Percentiles rank a stretch among this genome's conserved stretches.
Evolutionary conservation across 1,284 basidiomycete species (phyloP).

Genomic region (Sanghuangporus sanghuang): DNA sequence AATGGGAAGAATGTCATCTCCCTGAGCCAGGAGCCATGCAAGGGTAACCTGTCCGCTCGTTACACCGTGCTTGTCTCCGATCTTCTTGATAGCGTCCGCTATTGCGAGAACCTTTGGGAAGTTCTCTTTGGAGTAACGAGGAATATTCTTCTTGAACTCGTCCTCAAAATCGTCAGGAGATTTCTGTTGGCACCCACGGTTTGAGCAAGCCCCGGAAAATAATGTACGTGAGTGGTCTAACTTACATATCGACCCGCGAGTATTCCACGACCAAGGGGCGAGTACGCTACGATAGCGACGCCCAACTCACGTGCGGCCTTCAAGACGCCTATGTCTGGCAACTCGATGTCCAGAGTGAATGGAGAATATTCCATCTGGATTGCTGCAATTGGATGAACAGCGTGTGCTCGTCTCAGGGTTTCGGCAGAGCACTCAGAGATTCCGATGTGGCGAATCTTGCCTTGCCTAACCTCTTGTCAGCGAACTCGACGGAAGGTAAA

Average conservation of each 20-base stretch:
- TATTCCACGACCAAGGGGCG: constrained; percentile 57
- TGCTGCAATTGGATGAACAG: constrained; percentile 54
- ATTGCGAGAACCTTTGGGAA: constrained; percentile 54
- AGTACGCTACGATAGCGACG: constrained; percentile 52
- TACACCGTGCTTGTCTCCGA: constrained; percentile 41
- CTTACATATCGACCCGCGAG: constrained; percentile 50
- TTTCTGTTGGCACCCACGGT: constrained; percentile 27
- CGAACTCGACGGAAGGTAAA: not conserved
- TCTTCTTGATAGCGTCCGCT: constrained; percentile 37
- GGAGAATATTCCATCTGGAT: constrained; percentile 64
- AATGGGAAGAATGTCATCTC: constrained; percentile 47
- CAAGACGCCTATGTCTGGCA: constrained; percentile 40
- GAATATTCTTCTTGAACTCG: constrained; percentile 35
- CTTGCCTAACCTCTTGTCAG: constrained; percentile 32
- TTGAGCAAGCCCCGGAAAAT: not conserved
- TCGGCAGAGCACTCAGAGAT: constrained; percentile 54
- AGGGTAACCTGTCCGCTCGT: constrained; percentile 53
- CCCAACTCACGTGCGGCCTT: constrained; percentile 49
- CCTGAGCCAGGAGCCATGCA: constrained; percentile 59
- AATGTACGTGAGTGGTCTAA: not conserved
- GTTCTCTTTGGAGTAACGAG: constrained; percentile 38
- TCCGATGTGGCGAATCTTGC: constrained; percentile 59
- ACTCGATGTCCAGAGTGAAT: constrained; percentile 50
- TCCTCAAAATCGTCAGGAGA: constrained; percentile 46
- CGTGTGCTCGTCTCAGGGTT: constrained; percentile 59